These are phyloP conservation scores for Arthrobotrys musiformis DNA, from an alignment of 2,329 filamentous ascomycete genomes.

Conservation along the genomic window DNA sequence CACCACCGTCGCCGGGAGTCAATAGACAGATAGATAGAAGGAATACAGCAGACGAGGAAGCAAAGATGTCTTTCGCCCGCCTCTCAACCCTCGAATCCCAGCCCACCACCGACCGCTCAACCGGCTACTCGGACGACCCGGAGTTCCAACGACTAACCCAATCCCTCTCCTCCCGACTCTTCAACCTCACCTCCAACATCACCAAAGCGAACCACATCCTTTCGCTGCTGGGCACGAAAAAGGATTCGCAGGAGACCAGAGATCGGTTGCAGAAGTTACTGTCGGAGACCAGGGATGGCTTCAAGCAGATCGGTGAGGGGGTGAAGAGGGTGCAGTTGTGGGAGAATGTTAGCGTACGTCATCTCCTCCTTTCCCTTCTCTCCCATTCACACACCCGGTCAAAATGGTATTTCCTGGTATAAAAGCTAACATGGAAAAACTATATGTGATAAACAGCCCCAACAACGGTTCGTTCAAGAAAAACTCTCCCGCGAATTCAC, in stretches of 20 bases:
- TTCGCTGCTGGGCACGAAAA: constrained; percentile 83
- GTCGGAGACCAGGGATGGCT: constrained; percentile 84
- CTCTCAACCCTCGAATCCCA: constrained; percentile 85
- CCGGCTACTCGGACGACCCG: constrained; percentile 88
- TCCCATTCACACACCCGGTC: no score
- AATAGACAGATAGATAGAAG: no score
- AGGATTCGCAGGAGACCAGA: constrained; percentile 88
- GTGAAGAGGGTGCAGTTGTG: constrained; percentile 90
- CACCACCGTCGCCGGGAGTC: neutral
- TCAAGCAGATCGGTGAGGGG: constrained; percentile 91
- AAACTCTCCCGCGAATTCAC: constrained; percentile 96
- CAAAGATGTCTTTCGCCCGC: constrained; percentile 89
- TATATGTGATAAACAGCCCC: constrained; percentile 70
- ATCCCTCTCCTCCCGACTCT: constrained; percentile 85
- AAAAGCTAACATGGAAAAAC: no score
- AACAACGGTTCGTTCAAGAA: constrained; percentile 95
- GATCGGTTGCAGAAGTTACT: constrained; percentile 89
- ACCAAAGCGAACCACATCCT: constrained; percentile 85
- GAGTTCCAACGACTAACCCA: constrained; percentile 87
- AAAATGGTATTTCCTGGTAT: neutral
- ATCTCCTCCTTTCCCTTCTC: neutral
- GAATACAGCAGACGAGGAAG: neutral
- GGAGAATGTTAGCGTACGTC: constrained; percentile 81
- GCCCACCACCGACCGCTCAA: constrained; percentile 73
- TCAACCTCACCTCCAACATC: constrained; percentile 88